Conservation (phyloP, 768 basidiomycete genomes). For the Phallus indusiatus region DNA sequence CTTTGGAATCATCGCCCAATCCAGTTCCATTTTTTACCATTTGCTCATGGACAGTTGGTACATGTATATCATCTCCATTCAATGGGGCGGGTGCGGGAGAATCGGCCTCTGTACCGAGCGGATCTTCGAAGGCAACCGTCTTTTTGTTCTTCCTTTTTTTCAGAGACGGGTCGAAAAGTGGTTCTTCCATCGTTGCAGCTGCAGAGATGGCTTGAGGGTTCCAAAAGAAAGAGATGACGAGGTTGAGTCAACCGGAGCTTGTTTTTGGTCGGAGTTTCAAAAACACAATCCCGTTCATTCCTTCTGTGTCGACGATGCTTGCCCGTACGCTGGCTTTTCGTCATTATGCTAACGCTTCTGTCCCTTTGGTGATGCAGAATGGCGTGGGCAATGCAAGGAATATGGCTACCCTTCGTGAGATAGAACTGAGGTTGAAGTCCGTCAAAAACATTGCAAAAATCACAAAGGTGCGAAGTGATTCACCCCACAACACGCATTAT, state of each 20-base stretch:
- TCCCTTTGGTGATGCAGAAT: neutral
- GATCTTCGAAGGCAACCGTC: slow-evolving; percentile 79
- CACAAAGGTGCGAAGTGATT: slow-evolving; percentile 68
- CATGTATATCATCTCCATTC: slow-evolving; percentile 70
- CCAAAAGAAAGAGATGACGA: slow-evolving; percentile 2
- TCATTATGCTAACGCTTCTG: slow-evolving; percentile 25
- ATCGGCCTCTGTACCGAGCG: slow-evolving; percentile 72
- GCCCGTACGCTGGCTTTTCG: slow-evolving; percentile 40
- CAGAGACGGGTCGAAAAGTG: slow-evolving; percentile 73
- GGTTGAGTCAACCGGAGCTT: neutral
- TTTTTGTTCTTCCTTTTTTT: slow-evolving; percentile 74
- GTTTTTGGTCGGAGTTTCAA: slow-evolving; percentile 10
- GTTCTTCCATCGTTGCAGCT: slow-evolving; percentile 48
- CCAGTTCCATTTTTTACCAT: slow-evolving; percentile 44
- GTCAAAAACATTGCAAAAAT: slow-evolving; percentile 99
- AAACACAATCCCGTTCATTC: neutral
- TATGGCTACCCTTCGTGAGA: slow-evolving; percentile 97
- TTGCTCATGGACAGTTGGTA: slow-evolving; percentile 68
- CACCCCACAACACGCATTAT: slow-evolving; percentile 9
- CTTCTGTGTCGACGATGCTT: slow-evolving; percentile 29
- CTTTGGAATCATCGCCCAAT: slow-evolving; percentile 27
- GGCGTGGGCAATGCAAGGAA: slow-evolving; percentile 47
- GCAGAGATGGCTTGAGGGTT: slow-evolving; percentile 1
- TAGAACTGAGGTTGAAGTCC: slow-evolving; percentile 92
- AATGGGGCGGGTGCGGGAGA: slow-evolving; percentile 72